A percentile compares a stretch with the other conserved stretches of the same genome.
These are phyloP conservation scores for Cyberlindnera americana DNA, from an alignment of 805 yeast species.

Conservation along the genomic window DNA sequence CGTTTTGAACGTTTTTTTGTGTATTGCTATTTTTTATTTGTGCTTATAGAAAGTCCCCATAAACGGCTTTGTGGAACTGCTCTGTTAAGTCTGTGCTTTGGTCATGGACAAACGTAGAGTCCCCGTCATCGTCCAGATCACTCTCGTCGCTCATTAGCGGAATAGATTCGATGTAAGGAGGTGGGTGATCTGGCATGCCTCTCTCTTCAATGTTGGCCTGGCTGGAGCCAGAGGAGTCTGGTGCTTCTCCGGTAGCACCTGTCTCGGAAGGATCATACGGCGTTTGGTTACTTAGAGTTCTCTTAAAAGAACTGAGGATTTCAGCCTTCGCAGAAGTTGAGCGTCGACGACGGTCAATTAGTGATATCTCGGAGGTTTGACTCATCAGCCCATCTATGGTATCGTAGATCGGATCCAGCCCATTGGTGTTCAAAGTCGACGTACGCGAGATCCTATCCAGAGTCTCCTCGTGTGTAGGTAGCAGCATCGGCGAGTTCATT, in stretches of 20 bases:
- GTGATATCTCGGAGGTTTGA: constrained; percentile 3
- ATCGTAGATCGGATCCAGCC: constrained; percentile 10
- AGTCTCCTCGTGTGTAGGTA: constrained; percentile 21
- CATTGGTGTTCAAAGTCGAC: constrained; percentile 15
- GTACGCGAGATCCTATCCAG: constrained; percentile 20
- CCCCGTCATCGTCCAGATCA: constrained; percentile 4
- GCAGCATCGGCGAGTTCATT: constrained; percentile 25
- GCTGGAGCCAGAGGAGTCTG: constrained; percentile 1
- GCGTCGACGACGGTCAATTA: constrained; percentile 3
- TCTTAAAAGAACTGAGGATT: constrained; percentile 14
- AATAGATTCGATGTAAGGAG: constrained; percentile 31
- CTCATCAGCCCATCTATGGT: constrained; percentile 24
- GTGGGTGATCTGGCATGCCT: constrained; percentile 27
- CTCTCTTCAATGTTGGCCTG: constrained; percentile 1
- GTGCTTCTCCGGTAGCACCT: background rate
- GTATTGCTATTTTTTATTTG: no score
- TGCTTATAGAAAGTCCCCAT: constrained; percentile 6
- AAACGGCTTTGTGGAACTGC: constrained; percentile 18
- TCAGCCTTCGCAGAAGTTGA: constrained; percentile 13
- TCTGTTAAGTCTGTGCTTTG: constrained; percentile 22
- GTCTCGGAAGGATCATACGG: constrained; percentile 3
- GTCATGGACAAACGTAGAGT: constrained; percentile 5
- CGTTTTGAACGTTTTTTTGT: no score
- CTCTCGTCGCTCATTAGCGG: constrained; percentile 26
- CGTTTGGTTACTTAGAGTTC: constrained; percentile 6